These are phyloP conservation scores for Serendipita sp. DNA, from an alignment of 768 basidiomycete genomes.

Conservation along the genomic window DNA sequence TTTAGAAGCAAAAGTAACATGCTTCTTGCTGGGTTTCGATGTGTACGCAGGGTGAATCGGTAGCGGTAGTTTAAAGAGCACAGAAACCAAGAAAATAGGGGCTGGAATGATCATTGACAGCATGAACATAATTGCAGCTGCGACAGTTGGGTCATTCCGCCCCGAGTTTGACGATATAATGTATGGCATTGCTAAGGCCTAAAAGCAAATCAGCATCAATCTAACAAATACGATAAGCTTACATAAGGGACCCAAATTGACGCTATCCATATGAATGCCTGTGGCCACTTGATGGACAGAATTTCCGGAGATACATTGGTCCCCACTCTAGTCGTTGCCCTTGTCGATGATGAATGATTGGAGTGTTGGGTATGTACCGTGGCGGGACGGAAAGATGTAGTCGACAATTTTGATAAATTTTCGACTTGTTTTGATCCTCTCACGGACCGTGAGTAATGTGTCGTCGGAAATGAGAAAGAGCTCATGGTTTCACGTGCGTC, in stretches of 20 bases:
- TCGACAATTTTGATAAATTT: not conserved
- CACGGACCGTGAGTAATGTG: slow-evolving; percentile 18
- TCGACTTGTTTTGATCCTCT: not conserved
- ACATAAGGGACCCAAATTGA: slow-evolving; percentile 56
- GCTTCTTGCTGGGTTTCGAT: too few species aligned
- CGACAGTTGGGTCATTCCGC: slow-evolving; percentile 22
- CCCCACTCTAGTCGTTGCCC: too few species aligned
- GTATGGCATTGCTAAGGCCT: slow-evolving; percentile 53
- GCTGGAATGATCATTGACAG: slow-evolving; percentile 53
- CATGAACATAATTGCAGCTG: slow-evolving; percentile 33
- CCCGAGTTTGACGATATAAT: slow-evolving; percentile 26
- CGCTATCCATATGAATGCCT: slow-evolving; percentile 45
- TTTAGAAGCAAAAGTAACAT: slow-evolving; percentile 22
- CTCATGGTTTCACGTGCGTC: slow-evolving; percentile 41
- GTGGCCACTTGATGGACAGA: slow-evolving; percentile 12
- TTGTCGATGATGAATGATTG: not conserved
- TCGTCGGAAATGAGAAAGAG: slow-evolving; percentile 53
- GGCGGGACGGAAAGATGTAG: not conserved
- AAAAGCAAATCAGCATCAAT: not conserved
- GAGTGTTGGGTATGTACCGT: not conserved
- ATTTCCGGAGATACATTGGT: too few species aligned
- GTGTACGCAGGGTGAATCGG: slow-evolving; percentile 41
- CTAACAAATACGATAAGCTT: slow-evolving; percentile 18
- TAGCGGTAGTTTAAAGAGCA: slow-evolving; percentile 42
- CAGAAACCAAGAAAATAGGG: slow-evolving; percentile 45